Percentiles rank a stretch among this genome's conserved stretches.
Evolutionary conservation across 305 asterid species (phyloP).

Genomic region (Fraxinus xanthoxyloides): DNA sequence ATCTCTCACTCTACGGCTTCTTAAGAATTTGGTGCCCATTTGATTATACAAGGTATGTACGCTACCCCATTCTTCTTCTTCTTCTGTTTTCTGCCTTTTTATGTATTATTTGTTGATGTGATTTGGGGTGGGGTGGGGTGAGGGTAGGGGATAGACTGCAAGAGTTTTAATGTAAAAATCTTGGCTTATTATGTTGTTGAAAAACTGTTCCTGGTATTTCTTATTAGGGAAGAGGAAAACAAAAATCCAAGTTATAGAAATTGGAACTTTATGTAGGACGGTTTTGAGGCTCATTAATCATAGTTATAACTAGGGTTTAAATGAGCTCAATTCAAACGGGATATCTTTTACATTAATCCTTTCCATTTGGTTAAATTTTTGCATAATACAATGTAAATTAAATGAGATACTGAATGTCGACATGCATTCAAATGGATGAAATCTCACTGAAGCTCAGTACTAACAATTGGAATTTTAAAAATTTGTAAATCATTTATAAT

Average conservation of each 20-base stretch:
- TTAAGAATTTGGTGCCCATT: no score
- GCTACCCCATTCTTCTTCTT: no score
- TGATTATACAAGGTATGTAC: no score
- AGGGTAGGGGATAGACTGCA: no score
- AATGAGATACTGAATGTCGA: neutral
- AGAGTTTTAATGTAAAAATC: no score
- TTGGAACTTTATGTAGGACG: neutral
- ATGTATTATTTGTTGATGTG: no score
- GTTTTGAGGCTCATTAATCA: neutral
- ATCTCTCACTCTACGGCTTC: no score
- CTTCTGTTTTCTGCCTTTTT: no score
- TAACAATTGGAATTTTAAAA: neutral
- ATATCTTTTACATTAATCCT: neutral
- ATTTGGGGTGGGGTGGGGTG: no score
- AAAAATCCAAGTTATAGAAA: neutral
- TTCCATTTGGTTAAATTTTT: neutral
- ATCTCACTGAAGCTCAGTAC: neutral
- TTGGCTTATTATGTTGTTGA: neutral
- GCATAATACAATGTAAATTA: neutral
- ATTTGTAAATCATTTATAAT: neutral
- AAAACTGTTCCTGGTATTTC: neutral
- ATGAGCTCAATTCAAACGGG: neutral
- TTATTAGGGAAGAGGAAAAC: neutral
- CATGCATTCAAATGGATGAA: neutral
- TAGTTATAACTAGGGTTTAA: no score